Evolutionary conservation across 2,329 filamentous ascomycete species (phyloP), one percentile per base, ranked within the genome.

Genomic region (Xylogone sp.): DNA sequence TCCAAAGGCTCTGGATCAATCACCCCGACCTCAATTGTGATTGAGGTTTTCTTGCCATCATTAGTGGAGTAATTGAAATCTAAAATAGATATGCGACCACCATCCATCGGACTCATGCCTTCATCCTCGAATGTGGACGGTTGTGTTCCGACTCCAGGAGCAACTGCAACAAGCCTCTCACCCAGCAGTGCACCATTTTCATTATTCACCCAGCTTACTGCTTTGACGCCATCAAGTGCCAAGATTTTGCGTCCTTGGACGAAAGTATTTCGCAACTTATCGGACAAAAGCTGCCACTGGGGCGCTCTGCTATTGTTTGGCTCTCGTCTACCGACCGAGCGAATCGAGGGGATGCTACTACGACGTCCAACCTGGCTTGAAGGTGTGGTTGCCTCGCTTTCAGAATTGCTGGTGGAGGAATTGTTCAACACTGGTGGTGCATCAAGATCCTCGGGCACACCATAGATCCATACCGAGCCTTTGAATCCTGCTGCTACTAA

Each of bases 401-500:
- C 62, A 27, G 50, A 42, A 48, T 72, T 68, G 24, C 60, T 62
- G 18, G 56, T 56, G 1, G 59, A 51, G n/a, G 64, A 62, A 29
- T 58, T 56, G 24, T 63, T 63, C 13, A 58, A 52, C 22, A 80
- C 77, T 2, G 80, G 75, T 19, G 80, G 69, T 20, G 83, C 78
- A 63, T 88, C 86, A 19, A 91, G 71, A 59, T 88, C 83, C 61
- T 87, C 83, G 1, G 89, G 88, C 22, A 93, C 73, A 21, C 88
- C 88, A 66, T 93, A 93, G 2, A 93, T 68, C 87, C 88, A 93
- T 4, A 94, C 71, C 21, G 89, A 84, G 13, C 81, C 83, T 52
- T 86, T 76, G 58, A 92, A 92, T 1, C 87, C 88, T 10, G 88
- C 80, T 18, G 86, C 84, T 20, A 90, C 83, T 21, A 93, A 73